Conservation (phyloP, 441 rosid species). For the Erysimum cheiri region DNA sequence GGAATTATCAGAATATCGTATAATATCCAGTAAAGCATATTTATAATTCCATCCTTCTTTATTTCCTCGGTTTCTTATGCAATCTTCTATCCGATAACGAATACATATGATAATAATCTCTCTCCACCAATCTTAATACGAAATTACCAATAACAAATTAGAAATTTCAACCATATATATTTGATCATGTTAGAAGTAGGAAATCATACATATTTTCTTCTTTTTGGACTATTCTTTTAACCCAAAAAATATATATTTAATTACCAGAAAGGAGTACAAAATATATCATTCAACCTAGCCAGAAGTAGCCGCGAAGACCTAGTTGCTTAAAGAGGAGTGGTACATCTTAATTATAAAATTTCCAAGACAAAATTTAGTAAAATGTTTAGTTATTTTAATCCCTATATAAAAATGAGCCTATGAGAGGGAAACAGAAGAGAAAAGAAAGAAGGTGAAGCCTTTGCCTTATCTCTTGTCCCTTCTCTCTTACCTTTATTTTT, state of each 20-base stretch:
- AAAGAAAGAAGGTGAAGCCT: slow-evolving; percentile 20
- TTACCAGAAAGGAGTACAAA: not conserved
- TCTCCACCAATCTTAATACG: not conserved
- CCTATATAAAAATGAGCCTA: slow-evolving; percentile 1
- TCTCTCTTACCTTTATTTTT: slow-evolving; percentile 47
- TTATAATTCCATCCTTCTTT: slow-evolving; percentile 11
- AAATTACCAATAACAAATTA: not conserved
- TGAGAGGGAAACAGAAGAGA: slow-evolving; percentile 22
- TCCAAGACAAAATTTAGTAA: not conserved
- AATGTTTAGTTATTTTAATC: not conserved
- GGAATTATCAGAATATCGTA: slow-evolving; percentile 9
- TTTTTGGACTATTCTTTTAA: not conserved
- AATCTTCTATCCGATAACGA: slow-evolving; percentile 1
- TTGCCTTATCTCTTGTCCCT: slow-evolving; percentile 50
- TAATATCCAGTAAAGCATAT: slow-evolving; percentile 26
- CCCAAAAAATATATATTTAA: not conserved
- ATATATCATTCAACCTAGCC: slow-evolving; percentile 13
- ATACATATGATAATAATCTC: not conserved
- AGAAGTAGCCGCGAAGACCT: slow-evolving; percentile 20
- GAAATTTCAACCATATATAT: too few relatives aligned
- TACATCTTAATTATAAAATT: slow-evolving; percentile 17
- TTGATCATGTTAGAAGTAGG: too few relatives aligned
- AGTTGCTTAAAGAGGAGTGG: slow-evolving; percentile 5
- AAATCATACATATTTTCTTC: not conserved
- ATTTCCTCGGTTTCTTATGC: not conserved